Evolutionary conservation across 1,284 basidiomycete genomes (phyloP).

Genomic region (Trichosporon ovoides): DNA sequence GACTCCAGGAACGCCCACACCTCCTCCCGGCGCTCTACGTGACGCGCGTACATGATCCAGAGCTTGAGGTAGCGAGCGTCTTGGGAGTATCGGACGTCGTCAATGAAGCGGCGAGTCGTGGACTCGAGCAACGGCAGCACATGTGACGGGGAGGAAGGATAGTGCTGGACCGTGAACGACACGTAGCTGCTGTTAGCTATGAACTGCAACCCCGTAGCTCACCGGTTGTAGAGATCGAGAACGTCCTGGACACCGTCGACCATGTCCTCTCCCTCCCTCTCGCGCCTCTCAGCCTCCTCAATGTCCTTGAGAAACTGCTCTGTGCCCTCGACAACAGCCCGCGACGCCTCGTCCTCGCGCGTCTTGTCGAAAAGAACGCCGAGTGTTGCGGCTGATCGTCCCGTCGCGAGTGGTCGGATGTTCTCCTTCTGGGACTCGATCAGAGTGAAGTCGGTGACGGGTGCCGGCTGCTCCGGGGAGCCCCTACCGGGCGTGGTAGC

Average conservation of each 20-base stretch:
- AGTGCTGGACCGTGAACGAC: constrained; percentile 53
- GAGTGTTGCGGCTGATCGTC: constrained; percentile 56
- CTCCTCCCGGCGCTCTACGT: constrained; percentile 57
- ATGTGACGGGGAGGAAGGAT: constrained; percentile 59
- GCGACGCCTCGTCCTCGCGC: constrained; percentile 43
- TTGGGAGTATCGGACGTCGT: constrained; percentile 71
- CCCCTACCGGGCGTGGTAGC: constrained; percentile 5
- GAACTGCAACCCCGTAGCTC: constrained; percentile 14
- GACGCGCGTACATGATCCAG: constrained; percentile 75
- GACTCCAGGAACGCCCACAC: constrained; percentile 71
- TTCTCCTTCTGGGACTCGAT: constrained; percentile 59
- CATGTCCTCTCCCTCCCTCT: constrained; percentile 57
- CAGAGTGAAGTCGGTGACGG: constrained; percentile 49
- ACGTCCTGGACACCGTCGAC: constrained; percentile 48
- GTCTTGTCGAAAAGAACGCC: constrained; percentile 50
- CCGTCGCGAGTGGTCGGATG: constrained; percentile 55
- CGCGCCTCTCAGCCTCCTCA: constrained; percentile 45
- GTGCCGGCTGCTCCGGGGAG: constrained; percentile 23
- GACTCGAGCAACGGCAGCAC: constrained; percentile 70
- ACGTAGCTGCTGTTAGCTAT: constrained; percentile 34
- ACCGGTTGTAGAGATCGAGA: constrained; percentile 51
- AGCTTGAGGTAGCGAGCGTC: constrained; percentile 84
- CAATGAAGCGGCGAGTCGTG: constrained; percentile 69
- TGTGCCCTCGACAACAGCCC: constrained; percentile 48
- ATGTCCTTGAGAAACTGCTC: constrained; percentile 46